Evolutionary conservation across 495 filamentous ascomycete species (phyloP), one percentile per base, ranked within the genome.

Genomic region (Penicillium manginii): DNA sequence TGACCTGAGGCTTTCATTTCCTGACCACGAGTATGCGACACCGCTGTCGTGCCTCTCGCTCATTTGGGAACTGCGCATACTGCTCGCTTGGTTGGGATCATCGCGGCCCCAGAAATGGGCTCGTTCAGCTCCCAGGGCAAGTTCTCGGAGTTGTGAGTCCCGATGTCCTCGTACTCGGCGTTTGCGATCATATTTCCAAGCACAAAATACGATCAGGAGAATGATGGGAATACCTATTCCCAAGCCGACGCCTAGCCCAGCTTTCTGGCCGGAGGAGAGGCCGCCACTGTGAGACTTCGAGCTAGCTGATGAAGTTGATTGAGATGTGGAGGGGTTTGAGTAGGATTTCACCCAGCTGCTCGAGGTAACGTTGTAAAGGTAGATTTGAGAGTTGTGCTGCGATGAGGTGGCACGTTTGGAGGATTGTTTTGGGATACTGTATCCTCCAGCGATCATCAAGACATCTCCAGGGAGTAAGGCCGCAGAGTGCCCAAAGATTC

Each of bases 391-490:
- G 59, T 81, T 86, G 26, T 55, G 54, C 50, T 60, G 57, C 50
- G 65, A 57, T 66, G 70, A 64, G 61, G 60, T 64, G 58, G 56
- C 66, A 60, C 71, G 73, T 71, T 76, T 82, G 5, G 66, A 72
- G 3, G 83, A 73, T 17, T 74, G 64, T 29, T 68, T 70, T 8
- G 84, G 72, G 54, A 96, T 96, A 10, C 66, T 76, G 59, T 90
- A 92, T 2, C 93, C 93, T 15, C 93, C 93, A 45, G 87, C 81
- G 26, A 96, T 76, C 88, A 97, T 90, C 90, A 98, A 91, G 0
- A 96, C 83, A 59, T 88, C 89, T 2, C 92, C 93, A 18, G 90
- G 88, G 15, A 98, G 81, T 80, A 97, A 84, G 5, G 79, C 83
- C 4, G 91, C 91, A 2, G 88, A 93, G 70, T 98, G 93, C 4